Evolutionary conservation across 2,329 filamentous ascomycete genomes (phyloP), one percentile per base, ranked within the genome.

Genomic region (Domatiomyces globalis): DNA sequence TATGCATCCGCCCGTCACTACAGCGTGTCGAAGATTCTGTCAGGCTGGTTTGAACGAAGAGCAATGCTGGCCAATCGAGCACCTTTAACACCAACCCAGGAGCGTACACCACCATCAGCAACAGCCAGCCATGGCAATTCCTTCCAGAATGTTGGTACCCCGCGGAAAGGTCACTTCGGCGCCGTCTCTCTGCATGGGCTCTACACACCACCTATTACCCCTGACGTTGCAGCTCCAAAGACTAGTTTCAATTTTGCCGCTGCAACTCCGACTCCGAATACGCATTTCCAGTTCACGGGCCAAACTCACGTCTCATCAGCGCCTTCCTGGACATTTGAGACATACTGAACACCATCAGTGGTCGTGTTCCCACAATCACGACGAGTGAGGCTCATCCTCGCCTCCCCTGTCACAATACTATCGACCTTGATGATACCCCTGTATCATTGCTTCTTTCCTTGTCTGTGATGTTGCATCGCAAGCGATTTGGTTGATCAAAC

Each of bases 1-100:
- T 85, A 86, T 63, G 75, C 79, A 15, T 80, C 81, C 19, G 72
- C 76, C 54, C 79, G 83, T 60, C 75, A 82, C 57, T 83, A 80
- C 3, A 73, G 75, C 33, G 82, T 83, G 8, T 80, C 83, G 8
- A 73, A 74, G 54, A 76, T 75, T 45, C 71, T 86, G 48, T 81
- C 84, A 58, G 71, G 78, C 56, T 85, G 85, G 73, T 72, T 87
- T 54, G 74, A 76, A 56, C 76, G 77, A 54, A 79, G 82, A 66
- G 75, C 76, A 54, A 73, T 77, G 20, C 71, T 80, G 63, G 46
- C 60, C 68, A 64, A 63, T 55, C 43, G 51, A 20, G 64, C 62
- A 65, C 52, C 59, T 36, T 45, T 55, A 45, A 58, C 58, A 9
- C 58, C 59, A 10, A 54, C 49, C 10, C 57, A 60, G 44, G 58